phyloP scores from a whole-genome alignment of 1,284 basidiomycete genomes.

The Ustilago crameri region DNA sequence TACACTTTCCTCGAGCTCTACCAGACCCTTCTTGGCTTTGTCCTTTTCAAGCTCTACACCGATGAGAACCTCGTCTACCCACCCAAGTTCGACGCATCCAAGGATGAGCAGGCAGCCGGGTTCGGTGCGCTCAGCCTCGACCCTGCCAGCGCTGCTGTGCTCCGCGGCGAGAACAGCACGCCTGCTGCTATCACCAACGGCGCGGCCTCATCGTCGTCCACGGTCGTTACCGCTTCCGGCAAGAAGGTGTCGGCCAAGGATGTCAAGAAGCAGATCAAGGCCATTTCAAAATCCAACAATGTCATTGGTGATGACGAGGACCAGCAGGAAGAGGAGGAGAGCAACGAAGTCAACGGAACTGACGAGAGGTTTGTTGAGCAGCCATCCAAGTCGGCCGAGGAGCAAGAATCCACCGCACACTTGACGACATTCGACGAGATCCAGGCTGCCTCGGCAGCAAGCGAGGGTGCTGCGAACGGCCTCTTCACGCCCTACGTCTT shows the following conservation, averaged over 20 bases:
- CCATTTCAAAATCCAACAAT: conserved; percentile 65
- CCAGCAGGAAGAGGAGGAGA: conserved; percentile 31
- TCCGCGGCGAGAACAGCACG: conserved; percentile 51
- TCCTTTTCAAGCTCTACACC: conserved; percentile 97
- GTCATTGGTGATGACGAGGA: conserved; percentile 43
- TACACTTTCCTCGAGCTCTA: conserved; percentile 98
- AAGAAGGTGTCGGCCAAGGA: conserved; percentile 71
- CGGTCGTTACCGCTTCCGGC: conserved; percentile 47
- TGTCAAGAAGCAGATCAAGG: conserved; percentile 69
- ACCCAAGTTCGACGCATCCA: conserved; percentile 84
- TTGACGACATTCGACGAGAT: conserved; percentile 82
- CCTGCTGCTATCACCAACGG: conserved; percentile 15
- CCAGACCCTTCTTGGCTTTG: conserved; percentile 94
- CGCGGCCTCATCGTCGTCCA: conserved; percentile 32
- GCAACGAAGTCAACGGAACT: conserved; percentile 17
- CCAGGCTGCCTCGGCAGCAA: conserved; percentile 48
- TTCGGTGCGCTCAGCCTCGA: conserved; percentile 88
- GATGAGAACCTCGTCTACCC: conserved; percentile 93
- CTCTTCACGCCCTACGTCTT: conserved; percentile 90
- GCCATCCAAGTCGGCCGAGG: conserved; percentile 75
- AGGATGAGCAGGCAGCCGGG: conserved; percentile 84
- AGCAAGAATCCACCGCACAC: conserved; percentile 68
- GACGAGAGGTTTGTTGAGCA: conserved; percentile 58
- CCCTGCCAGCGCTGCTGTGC: conserved; percentile 70
- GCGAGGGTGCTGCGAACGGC: conserved; percentile 40